phyloP scores from a whole-genome alignment of 352 stramenopile species.

The Globisporangium iwayamae region DNA sequence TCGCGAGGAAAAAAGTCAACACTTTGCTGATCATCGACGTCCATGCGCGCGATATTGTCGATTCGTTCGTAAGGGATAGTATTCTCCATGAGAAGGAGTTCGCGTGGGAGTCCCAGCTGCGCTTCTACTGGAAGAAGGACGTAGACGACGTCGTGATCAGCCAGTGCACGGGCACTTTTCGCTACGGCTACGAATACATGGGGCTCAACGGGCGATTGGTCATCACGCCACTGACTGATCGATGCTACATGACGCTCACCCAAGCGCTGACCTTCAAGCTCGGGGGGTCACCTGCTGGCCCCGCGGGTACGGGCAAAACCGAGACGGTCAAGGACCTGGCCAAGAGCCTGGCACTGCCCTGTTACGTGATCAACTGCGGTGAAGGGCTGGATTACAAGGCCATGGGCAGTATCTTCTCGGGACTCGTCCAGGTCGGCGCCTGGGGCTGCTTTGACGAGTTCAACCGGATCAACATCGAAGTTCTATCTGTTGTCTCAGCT shows the following conservation, averaged over 20 bases:
- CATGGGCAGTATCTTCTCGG: constrained; percentile 89
- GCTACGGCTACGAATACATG: constrained; percentile 95
- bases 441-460: constrained; percentile 89
- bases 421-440: constrained; percentile 83
- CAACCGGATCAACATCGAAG: constrained; percentile 87
- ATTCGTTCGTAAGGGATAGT: constrained; percentile 87
- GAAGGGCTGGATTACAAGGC: constrained; percentile 93
- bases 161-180: constrained; percentile 90
- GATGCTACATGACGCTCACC: constrained; percentile 93
- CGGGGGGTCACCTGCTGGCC: constrained; percentile 85
- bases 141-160: constrained; percentile 88
- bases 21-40: constrained; percentile 91
- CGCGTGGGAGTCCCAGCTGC: constrained; percentile 86
- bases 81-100: constrained; percentile 91
- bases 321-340: constrained; percentile 93
- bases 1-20: constrained; percentile 92
- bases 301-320: constrained; percentile 90
- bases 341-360: constrained; percentile 89
- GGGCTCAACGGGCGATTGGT: constrained; percentile 89
- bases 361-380: constrained; percentile 91
- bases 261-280: constrained; percentile 93
- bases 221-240: constrained; percentile 92
- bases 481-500: constrained; percentile 81
- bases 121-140: constrained; percentile 91
- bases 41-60: constrained; percentile 87